Evolutionary conservation across 1,139 yeast genomes (phyloP).

Genomic region (Sugiyamaella castrensis): DNA sequence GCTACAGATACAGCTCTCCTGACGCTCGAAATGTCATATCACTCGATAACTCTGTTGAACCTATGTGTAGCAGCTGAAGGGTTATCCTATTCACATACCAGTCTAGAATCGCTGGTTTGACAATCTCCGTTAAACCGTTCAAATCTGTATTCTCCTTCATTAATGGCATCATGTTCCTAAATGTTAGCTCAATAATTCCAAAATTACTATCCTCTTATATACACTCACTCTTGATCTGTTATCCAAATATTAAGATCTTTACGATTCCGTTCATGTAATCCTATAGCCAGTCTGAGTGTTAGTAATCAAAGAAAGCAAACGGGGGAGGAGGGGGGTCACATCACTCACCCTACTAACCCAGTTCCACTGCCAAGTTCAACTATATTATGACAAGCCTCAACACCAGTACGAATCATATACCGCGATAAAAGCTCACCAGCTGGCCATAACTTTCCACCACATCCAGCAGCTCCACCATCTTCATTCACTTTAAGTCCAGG

Average conservation of each 20-base stretch:
- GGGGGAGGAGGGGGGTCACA: no score
- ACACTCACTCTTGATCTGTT: constrained; percentile 41
- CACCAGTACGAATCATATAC: constrained; percentile 40
- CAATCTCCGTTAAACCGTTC: constrained; percentile 40
- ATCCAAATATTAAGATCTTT: constrained; percentile 41
- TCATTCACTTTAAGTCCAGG: constrained; percentile 44
- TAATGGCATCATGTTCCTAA: constrained; percentile 43
- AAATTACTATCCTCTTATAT: background rate
- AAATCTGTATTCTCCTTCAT: constrained; percentile 46
- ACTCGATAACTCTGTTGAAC: background rate
- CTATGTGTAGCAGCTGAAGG: background rate
- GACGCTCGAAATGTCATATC: no score
- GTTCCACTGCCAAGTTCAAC: constrained; percentile 57
- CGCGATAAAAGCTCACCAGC: constrained; percentile 53
- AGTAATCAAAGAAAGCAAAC: background rate
- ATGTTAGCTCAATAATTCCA: constrained; percentile 1
- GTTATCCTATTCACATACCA: constrained; percentile 40
- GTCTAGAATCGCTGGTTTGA: constrained; percentile 44
- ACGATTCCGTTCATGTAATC: constrained; percentile 30
- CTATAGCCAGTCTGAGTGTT: constrained; percentile 36
- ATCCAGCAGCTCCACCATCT: constrained; percentile 56
- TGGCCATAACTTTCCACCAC: constrained; percentile 61
- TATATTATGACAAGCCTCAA: constrained; percentile 33
- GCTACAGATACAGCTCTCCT: no score
- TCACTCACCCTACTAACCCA: constrained; percentile 47